Percentiles rank a stretch among this genome's conserved stretches.
These are phyloP conservation scores for Penicillium sp. DNA, from an alignment of 2,329 filamentous ascomycete genomes.

Conservation along the genomic window DNA sequence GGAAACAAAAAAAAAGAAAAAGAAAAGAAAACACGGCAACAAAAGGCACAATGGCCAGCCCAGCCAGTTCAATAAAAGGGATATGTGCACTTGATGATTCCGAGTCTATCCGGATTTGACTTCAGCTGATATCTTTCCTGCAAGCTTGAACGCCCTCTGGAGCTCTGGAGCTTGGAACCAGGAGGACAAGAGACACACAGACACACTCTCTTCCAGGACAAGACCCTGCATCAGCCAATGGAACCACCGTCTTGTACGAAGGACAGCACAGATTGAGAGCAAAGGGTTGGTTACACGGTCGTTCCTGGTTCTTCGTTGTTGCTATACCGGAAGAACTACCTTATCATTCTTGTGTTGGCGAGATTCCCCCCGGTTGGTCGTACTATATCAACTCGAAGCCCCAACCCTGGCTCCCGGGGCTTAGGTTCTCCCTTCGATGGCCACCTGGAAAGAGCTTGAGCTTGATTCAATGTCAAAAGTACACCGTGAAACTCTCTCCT, in stretches of 20 bases:
- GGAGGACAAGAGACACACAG: constrained; percentile 3
- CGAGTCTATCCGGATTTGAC: constrained; percentile 6
- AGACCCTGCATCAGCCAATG: constrained; percentile 13
- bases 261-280: neutral
- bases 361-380: neutral
- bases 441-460: constrained; percentile 4
- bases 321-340: constrained; percentile 12
- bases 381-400: constrained; percentile 7
- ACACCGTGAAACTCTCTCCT: constrained; percentile 11
- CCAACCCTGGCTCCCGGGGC: neutral
- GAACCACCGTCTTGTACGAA: constrained; percentile 1
- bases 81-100: constrained; percentile 5
- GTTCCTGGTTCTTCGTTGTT: constrained; percentile 3
- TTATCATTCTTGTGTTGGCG: neutral
- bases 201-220: constrained; percentile 2
- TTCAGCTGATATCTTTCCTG: constrained; percentile 3
- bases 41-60: constrained; percentile 1
- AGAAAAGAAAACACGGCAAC: neutral
- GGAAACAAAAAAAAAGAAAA: neutral
- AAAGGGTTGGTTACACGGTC: constrained; percentile 14
- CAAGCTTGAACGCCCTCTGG: constrained; percentile 2
- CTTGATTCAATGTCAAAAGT: constrained; percentile 13
- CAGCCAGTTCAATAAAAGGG: neutral
- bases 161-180: neutral
- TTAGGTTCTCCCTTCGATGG: constrained; percentile 3